Evolutionary conservation across 345 rosid species (phyloP), one percentile per base, ranked within the genome.

Genomic region (Kandelia obovata): DNA sequence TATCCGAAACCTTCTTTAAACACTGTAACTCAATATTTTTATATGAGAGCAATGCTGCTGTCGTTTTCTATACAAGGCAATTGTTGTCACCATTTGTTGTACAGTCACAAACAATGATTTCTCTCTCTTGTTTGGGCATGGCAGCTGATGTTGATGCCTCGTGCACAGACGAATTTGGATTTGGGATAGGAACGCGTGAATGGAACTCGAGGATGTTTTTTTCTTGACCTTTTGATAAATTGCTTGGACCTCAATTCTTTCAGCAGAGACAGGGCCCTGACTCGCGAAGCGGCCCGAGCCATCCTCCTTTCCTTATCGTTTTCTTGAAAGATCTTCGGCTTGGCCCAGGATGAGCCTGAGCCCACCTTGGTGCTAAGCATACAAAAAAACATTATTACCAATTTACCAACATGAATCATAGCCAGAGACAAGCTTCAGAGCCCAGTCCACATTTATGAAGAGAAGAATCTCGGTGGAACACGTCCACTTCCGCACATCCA

Each of bases 41-140:
- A 57, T 65, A 77, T 72, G 71, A 58, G 13, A 73, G 69, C 62
- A 61, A 46, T 73, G 72, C 84, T 73, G 60, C 80, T 23, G 26
- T 30, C 39, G 10, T 63, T 62, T 28, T 58, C 64, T 62, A 53
- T 28, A 25, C 26, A n/a, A 1, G 19, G 19, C 13, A 26, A 53
- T 21, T n/a, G 52, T 37, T 60, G 52, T 37, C 39, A 13, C 23
- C 20, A 21, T 39, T 62, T 39, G 37, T 32, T 51, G 28, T 60
- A 5, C 2, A 52, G 8, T 4, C 61, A 62, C 10, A 53, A 51
- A 55, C n/a, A 28, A 30, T 37, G 25, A 58, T 32, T 39, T 43
- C 19, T 61, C 11, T 61, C 7, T 0, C 23, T 69, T 60, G 59
- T 28, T 59, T 34, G 23, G 58, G 21, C 60, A 53, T 60, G 60